phyloP scores from a whole-genome alignment of 2,329 filamentous ascomycete genomes.

The Apiospora sp. region DNA sequence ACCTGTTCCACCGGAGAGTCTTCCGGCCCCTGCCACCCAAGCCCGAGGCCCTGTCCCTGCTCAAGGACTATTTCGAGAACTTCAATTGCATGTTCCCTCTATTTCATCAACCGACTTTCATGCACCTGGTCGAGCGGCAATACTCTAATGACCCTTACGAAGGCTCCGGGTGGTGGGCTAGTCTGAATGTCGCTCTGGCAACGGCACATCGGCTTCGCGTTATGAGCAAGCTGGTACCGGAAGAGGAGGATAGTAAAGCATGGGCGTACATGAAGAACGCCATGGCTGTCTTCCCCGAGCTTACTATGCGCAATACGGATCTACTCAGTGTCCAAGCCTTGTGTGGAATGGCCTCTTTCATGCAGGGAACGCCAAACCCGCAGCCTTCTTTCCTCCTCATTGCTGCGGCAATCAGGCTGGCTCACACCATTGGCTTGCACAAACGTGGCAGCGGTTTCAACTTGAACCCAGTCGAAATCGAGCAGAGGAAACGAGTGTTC shows the following conservation, averaged over 20 bases:
- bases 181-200: constrained; percentile 91
- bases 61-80: constrained; percentile 96
- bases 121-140: constrained; percentile 94
- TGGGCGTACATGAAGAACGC: constrained; percentile 98
- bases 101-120: constrained; percentile 97
- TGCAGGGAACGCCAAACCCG: constrained; percentile 95
- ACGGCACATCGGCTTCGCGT: constrained; percentile 91
- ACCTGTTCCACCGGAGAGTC: constrained; percentile 85
- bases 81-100: constrained; percentile 99
- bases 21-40: constrained; percentile 87
- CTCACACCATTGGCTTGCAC: constrained; percentile 94
- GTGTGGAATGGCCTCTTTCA: constrained; percentile 90
- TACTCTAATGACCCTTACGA: constrained; percentile 93
- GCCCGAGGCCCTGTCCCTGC: constrained; percentile 83
- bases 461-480: constrained; percentile 90
- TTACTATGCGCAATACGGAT: constrained; percentile 96
- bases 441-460: constrained; percentile 94
- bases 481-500: constrained; percentile 77
- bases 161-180: constrained; percentile 98
- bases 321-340: constrained; percentile 93
- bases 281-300: constrained; percentile 88
- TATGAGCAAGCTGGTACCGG: constrained; percentile 91
- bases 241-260: constrained; percentile 91
- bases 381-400: constrained; percentile 93
- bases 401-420: constrained; percentile 86